Percentiles rank a stretch among this genome's conserved stretches.
Evolutionary conservation across 1,284 basidiomycete genomes (phyloP).

Genomic region (Papiliotrema terrestris): DNA sequence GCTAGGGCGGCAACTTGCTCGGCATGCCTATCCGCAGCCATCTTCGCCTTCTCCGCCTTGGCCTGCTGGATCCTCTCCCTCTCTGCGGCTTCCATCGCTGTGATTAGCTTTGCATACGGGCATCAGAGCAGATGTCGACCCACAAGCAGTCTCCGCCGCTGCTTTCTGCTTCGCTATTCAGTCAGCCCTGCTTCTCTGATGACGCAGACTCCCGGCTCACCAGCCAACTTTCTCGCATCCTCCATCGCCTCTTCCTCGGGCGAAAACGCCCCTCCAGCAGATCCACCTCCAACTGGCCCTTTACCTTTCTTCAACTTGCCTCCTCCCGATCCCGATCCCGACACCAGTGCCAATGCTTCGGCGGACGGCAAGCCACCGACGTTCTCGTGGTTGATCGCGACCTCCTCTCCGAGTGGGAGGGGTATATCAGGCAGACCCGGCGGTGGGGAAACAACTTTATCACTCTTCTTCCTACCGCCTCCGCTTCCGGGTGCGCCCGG

Average conservation of each 20-base stretch:
- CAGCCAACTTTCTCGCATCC: conserved; percentile 35
- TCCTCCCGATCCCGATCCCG: too few species aligned
- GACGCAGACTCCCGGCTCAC: conserved; percentile 17
- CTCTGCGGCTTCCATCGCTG: conserved; percentile 31
- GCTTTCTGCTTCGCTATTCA: conserved; percentile 37
- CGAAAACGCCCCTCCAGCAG: background rate
- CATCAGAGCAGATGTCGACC: conserved; percentile 5
- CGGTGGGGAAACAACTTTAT: background rate
- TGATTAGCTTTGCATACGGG: conserved; percentile 6
- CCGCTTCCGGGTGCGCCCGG: background rate
- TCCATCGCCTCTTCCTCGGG: conserved; percentile 28
- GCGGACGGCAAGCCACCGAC: too few species aligned
- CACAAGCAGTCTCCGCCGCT: conserved; percentile 37
- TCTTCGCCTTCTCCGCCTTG: conserved; percentile 33
- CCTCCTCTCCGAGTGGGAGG: background rate
- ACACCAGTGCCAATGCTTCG: too few species aligned
- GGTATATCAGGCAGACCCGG: background rate
- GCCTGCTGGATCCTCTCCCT: conserved; percentile 28
- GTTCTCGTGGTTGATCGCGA: too few species aligned
- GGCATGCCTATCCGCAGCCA: conserved; percentile 36
- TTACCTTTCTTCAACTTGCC: conserved; percentile 24
- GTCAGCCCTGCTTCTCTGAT: background rate
- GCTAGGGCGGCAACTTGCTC: conserved; percentile 36
- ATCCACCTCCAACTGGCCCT: conserved; percentile 7
- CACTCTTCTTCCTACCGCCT: background rate